Percentiles rank a stretch among this genome's conserved stretches.
Evolutionary conservation across 2,329 filamentous ascomycete species (phyloP).

Genomic region (Fusarium nelsonii): DNA sequence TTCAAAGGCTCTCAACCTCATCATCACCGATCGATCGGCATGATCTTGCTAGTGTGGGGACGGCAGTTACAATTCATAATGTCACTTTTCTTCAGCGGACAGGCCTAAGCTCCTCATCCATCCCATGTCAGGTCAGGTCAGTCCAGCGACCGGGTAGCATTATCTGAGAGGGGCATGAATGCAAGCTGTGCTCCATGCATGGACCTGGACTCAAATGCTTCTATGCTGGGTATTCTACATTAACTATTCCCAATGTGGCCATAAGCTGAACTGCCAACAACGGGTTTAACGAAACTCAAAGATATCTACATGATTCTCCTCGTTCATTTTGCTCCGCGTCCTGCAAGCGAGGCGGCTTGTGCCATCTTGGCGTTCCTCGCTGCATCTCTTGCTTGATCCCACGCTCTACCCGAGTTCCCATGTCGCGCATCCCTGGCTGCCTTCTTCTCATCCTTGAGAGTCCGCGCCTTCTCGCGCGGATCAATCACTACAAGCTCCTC

Average conservation of each 20-base stretch:
- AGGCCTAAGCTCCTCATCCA: slow-evolving; percentile 14
- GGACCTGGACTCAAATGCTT: slow-evolving; percentile 22
- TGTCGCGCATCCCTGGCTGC: slow-evolving; percentile 67
- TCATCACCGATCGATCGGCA: slow-evolving; percentile 27
- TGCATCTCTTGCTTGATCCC: slow-evolving; percentile 64
- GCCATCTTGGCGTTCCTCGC: slow-evolving; percentile 69
- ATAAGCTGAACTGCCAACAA: slow-evolving; percentile 16
- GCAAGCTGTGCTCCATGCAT: neutral
- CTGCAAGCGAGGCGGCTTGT: slow-evolving; percentile 64
- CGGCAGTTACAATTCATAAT: slow-evolving; percentile 32
- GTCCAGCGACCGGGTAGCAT: slow-evolving; percentile 1
- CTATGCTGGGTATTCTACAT: slow-evolving; percentile 39
- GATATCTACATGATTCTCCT: slow-evolving; percentile 17
- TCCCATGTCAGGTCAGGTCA: slow-evolving; percentile 7
- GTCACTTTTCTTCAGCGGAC: slow-evolving; percentile 34
- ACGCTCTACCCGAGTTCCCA: slow-evolving; percentile 67
- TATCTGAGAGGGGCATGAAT: slow-evolving; percentile 24
- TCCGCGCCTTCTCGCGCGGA: slow-evolving; percentile 83
- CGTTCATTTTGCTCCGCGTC: slow-evolving; percentile 66
- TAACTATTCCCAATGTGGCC: slow-evolving; percentile 35
- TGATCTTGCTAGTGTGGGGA: slow-evolving; percentile 34
- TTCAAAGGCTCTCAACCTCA: slow-evolving; percentile 15
- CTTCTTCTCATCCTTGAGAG: slow-evolving; percentile 74
- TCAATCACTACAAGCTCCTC: slow-evolving; percentile 95
- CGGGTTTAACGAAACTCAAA: slow-evolving; percentile 13